These are phyloP conservation scores for Fusarium pilosicola DNA, from an alignment of 2,329 filamentous ascomycete species.

Conservation along the genomic window DNA sequence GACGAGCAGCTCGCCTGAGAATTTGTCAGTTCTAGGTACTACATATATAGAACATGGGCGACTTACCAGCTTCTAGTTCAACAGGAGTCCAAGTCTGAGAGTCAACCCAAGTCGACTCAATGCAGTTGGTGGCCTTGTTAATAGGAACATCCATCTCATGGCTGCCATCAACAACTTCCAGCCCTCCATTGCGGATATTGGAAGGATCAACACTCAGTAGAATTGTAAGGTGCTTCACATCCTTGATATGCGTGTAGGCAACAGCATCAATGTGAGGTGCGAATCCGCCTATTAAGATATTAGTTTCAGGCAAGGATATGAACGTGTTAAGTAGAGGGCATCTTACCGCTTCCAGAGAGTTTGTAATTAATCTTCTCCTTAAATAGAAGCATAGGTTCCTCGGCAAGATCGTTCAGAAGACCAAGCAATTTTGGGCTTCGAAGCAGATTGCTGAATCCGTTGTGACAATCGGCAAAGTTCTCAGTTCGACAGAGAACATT, in stretches of 20 bases:
- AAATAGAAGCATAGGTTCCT: not conserved
- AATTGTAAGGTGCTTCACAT: not conserved
- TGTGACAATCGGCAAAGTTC: not conserved
- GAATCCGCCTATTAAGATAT: not conserved
- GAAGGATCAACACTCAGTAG: not conserved
- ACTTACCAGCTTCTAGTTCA: not conserved
- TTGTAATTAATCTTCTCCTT: conserved; percentile 3
- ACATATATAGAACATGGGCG: accelerated
- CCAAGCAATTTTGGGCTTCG: not conserved
- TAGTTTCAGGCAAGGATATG: too few relatives aligned
- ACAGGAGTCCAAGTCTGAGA: not conserved
- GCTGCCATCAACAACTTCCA: not conserved
- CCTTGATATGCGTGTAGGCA: not conserved
- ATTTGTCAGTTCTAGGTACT: too few relatives aligned
- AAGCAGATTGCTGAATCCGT: not conserved
- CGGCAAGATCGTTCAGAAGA: not conserved
- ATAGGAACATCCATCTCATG: not conserved
- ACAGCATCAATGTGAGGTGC: not conserved
- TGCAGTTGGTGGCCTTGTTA: not conserved
- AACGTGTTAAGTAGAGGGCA: too few relatives aligned
- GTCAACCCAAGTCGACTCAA: not conserved
- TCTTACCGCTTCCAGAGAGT: not conserved
- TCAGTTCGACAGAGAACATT: not conserved
- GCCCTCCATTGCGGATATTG: not conserved
- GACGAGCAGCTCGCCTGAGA: not conserved